Base-by-base conservation (phyloP, 139 green algal species). In the Limnomonas spitsbergensis region DNA sequence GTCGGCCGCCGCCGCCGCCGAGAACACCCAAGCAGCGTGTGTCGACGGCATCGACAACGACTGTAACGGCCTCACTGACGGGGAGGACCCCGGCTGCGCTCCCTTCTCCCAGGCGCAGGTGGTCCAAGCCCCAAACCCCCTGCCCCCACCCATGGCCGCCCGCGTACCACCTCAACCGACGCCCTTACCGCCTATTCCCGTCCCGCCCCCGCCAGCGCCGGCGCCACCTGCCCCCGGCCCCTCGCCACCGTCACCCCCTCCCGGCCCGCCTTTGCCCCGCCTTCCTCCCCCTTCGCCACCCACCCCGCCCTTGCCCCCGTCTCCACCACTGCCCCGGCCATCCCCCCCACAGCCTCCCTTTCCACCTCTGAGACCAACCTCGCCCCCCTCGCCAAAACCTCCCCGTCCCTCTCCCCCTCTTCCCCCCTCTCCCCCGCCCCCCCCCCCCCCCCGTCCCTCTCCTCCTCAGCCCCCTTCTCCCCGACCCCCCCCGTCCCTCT, bases 11-110 rank as follows among this genome's bases (percentile, higher is more conserved):
- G 38, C 38, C 31, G 3, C 3, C 7, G 40, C 4, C 3, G 70
- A 66, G n/a, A 26, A 61, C 38, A 66, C 39, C 4, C 2, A 7
- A 4, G 70, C 31, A 3, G 6, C 6, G 26, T 76, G 70, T 37
- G 4, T 26, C 27, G 70, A 76, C 27, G 70, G 70, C 40, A 4
- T 76, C 7, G 70, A 76, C 40, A 76, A 76, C n/a, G 70, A 76
- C 37, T 76, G 70, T 34, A 66, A 76, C 27, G 70, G 70, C 6
- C 38, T 66, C 9, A 38, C 9, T 38, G 70, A 76, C 40, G 7
- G 4, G 2, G 70, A 76, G 38, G 38, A 76, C 38, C 70, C 70
- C 38, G 38, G 38, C 3, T 76, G 70, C 37, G n/a, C 36, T 42
- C 6, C 68, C 36, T 29, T 3, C 68, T 7, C 6, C 4, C 9